Base-by-base conservation (phyloP, 108 stramenopile species). In the Skeletonema menzelii region DNA sequence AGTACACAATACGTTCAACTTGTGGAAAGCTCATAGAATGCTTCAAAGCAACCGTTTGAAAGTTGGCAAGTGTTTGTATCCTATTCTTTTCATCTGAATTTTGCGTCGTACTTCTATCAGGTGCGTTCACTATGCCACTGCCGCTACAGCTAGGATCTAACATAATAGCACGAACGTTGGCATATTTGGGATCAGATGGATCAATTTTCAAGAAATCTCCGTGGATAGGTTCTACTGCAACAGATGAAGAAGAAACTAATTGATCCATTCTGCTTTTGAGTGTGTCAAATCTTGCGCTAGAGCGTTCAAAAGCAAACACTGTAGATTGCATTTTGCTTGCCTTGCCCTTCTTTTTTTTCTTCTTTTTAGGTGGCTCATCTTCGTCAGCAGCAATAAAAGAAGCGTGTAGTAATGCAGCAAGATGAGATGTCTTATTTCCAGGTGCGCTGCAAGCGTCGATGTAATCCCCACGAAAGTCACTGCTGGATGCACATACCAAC, bases 371-470 rank as follows among this genome's bases (percentile, higher is more conserved):
- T 61, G 17, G 34, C 20, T 10, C 34, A 11, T 71, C 63, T 38
- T 14, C 13, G 56, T 58, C 75, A 37, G n/a, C 28, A 22, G 38
- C 63, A 35, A 38, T 61, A 32, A 63, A 42, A 22, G 56, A 65
- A 20, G 65, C 24, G 5, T 74, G 42, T 20, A 97, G 56, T 49
- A 97, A 66, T 12, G 97, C 86, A n/a, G 98, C 97, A 59, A 97
- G 86, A 82, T 99, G 99, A 65, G 91, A 88, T 15, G 99, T 98
- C 74, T 99, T 99, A 76, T 99, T 99, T 1, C 99, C 99, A 2
- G 99, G 99, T 27, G 99, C 98, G 13, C 98, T 95, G 75, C 97
- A 98, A n/a, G 99, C 99, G 81, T 99, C 99, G 35, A 99, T 85
- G 19, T 85, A 86, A 65, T 92, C 88, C 8, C 49, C 49, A 2